Evolutionary conservation across 495 filamentous ascomycete species (phyloP).

Genomic region (Amorphotheca resinae): DNA sequence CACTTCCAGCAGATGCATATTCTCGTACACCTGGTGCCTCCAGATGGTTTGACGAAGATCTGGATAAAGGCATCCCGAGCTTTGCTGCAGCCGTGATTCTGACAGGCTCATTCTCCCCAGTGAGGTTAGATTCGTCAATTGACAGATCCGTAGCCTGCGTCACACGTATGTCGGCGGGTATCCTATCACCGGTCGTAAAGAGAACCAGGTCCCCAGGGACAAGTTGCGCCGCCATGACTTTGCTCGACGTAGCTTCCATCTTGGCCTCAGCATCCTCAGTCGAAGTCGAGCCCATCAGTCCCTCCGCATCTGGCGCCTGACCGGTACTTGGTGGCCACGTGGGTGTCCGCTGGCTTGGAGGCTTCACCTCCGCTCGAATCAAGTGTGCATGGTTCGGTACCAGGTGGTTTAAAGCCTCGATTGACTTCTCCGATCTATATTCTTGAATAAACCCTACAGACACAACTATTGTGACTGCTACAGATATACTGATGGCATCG

Average conservation of each 20-base stretch:
- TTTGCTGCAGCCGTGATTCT: slow-evolving; percentile 54
- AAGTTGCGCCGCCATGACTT: slow-evolving; percentile 72
- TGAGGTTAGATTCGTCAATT: slow-evolving; percentile 95
- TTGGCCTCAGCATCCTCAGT: slow-evolving; percentile 29
- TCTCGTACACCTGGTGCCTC: slow-evolving; percentile 40
- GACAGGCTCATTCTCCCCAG: slow-evolving; percentile 91
- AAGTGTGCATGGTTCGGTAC: slow-evolving; percentile 92
- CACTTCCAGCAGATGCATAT: slow-evolving; percentile 47
- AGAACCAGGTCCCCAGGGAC: slow-evolving; percentile 87
- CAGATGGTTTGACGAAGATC: slow-evolving; percentile 22
- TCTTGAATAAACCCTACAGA: slow-evolving; percentile 95
- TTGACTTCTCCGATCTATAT: slow-evolving; percentile 92
- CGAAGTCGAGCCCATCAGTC: slow-evolving; percentile 21
- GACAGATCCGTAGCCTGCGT: slow-evolving; percentile 76
- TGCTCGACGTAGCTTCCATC: slow-evolving; percentile 61
- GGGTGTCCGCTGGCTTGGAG: slow-evolving; percentile 25
- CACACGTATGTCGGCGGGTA: slow-evolving; percentile 92
- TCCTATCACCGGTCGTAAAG: slow-evolving; percentile 90
- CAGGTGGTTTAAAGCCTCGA: slow-evolving; percentile 86
- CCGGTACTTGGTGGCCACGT: slow-evolving; percentile 30
- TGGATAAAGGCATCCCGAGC: slow-evolving; percentile 24
- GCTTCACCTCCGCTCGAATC: slow-evolving; percentile 43
- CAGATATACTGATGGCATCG: slow-evolving; percentile 87
- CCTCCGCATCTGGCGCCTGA: slow-evolving; percentile 18
- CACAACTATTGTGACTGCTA: slow-evolving; percentile 94